Evolutionary conservation across 768 basidiomycete genomes (phyloP).

Genomic region (Kwoniella shandongensis): DNA sequence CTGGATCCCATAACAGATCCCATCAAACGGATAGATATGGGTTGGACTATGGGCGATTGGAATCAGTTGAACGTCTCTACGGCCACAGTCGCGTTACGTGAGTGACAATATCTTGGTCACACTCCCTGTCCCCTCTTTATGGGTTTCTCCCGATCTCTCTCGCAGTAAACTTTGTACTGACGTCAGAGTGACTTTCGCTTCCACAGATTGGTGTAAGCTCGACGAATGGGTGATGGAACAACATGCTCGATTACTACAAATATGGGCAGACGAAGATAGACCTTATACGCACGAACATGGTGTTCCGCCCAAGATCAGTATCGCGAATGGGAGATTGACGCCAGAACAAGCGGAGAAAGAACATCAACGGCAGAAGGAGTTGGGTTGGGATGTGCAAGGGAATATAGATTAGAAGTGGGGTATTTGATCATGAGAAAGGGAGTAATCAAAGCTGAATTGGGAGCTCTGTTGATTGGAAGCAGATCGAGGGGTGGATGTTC

Average conservation of each 20-base stretch:
- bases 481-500: background rate
- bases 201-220: constrained; percentile 50
- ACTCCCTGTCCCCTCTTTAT: background rate
- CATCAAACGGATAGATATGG: constrained; percentile 51
- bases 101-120: constrained; percentile 26
- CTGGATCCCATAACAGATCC: constrained; percentile 53
- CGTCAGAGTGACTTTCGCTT: too few species aligned
- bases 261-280: constrained; percentile 47
- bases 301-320: constrained; percentile 37
- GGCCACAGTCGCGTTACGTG: constrained; percentile 53
- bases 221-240: constrained; percentile 53
- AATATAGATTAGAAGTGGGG: constrained; percentile 33
- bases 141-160: background rate
- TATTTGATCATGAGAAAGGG: too few species aligned
- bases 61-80: constrained; percentile 51
- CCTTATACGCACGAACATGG: constrained; percentile 49
- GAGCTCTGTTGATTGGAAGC: background rate
- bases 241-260: constrained; percentile 35
- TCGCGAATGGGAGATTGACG: constrained; percentile 43
- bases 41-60: constrained; percentile 55
- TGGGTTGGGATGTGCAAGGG: constrained; percentile 53
- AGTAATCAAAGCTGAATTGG: background rate
- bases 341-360: constrained; percentile 50
- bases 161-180: background rate
- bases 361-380: constrained; percentile 51